These are phyloP conservation scores for Ustilago loliicola DNA, from an alignment of 1,284 basidiomycete species.

Conservation along the genomic window DNA sequence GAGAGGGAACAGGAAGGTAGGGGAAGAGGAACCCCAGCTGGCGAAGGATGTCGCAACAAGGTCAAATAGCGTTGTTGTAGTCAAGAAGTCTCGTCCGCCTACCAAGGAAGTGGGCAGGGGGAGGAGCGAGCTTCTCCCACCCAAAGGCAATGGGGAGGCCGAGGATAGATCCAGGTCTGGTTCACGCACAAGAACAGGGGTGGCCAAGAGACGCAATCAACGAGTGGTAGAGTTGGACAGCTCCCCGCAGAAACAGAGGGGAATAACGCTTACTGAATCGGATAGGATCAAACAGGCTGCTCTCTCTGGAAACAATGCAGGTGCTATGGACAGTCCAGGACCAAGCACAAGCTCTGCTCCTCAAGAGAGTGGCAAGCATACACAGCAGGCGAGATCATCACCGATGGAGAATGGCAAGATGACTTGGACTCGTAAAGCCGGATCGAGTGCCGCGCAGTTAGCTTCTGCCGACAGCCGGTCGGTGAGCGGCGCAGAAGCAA, in stretches of 20 bases:
- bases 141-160: not conserved
- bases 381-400: not conserved
- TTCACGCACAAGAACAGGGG: slow-evolving; percentile 5
- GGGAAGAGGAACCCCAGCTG: slow-evolving; percentile 37
- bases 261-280: slow-evolving; percentile 40
- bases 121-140: slow-evolving; percentile 12
- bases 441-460: slow-evolving; percentile 13
- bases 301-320: slow-evolving; percentile 19
- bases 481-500: not conserved
- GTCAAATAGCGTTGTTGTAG: slow-evolving; percentile 20
- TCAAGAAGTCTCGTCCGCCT: slow-evolving; percentile 30
- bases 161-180: slow-evolving; percentile 19
- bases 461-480: slow-evolving; percentile 7
- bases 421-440: slow-evolving; percentile 14
- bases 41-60: slow-evolving; percentile 30
- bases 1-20: not conserved
- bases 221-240: slow-evolving; percentile 47
- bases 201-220: slow-evolving; percentile 30
- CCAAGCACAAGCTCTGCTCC: not conserved
- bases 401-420: slow-evolving; percentile 7
- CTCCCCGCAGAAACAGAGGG: slow-evolving; percentile 29
- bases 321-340: slow-evolving; percentile 21
- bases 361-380: not conserved
- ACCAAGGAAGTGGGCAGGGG: slow-evolving; percentile 11
- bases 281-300: slow-evolving; percentile 54